These are phyloP conservation scores for Hypomontagnella submonticulosa DNA, from an alignment of 495 filamentous ascomycete species.

Conservation along the genomic window DNA sequence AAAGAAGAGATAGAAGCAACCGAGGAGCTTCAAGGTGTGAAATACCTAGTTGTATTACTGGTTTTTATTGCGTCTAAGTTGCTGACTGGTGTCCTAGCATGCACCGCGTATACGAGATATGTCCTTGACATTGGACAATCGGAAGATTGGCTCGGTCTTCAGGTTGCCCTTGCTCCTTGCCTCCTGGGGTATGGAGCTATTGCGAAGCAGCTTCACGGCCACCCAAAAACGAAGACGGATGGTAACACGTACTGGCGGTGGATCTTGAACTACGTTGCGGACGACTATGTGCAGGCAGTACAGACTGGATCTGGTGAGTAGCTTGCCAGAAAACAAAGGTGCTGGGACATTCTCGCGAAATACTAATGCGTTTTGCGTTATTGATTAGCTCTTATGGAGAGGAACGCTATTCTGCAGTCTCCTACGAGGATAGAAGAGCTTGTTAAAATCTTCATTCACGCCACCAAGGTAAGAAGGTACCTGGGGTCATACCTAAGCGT, in stretches of 20 bases:
- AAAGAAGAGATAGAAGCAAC: constrained; percentile 75
- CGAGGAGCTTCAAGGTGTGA: constrained; percentile 76
- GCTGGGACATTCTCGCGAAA: constrained; percentile 6
- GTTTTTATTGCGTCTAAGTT: not conserved
- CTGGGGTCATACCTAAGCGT: constrained; percentile 9
- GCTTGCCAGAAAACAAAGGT: not conserved
- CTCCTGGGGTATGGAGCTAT: constrained; percentile 86
- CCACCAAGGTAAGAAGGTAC: constrained; percentile 70
- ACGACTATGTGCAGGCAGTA: constrained; percentile 79
- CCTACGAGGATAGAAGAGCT: constrained; percentile 81
- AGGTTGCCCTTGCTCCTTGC: constrained; percentile 85
- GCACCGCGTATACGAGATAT: constrained; percentile 81
- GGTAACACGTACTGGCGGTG: constrained; percentile 89
- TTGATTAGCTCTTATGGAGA: constrained; percentile 72
- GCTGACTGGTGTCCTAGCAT: constrained; percentile 60
- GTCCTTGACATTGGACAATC: constrained; percentile 89
- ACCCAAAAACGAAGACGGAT: constrained; percentile 65
- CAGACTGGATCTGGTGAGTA: constrained; percentile 71
- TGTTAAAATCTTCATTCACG: constrained; percentile 83
- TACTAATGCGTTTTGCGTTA: constrained; percentile 37
- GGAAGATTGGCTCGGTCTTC: constrained; percentile 84
- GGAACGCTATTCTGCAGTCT: constrained; percentile 74
- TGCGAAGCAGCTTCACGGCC: constrained; percentile 70
- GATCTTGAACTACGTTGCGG: constrained; percentile 85
- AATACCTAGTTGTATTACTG: not conserved